Percentiles rank a stretch among this genome's conserved stretches.
phyloP scores from a whole-genome alignment of 306 rosid genomes.

The Quercus agrifolia region DNA sequence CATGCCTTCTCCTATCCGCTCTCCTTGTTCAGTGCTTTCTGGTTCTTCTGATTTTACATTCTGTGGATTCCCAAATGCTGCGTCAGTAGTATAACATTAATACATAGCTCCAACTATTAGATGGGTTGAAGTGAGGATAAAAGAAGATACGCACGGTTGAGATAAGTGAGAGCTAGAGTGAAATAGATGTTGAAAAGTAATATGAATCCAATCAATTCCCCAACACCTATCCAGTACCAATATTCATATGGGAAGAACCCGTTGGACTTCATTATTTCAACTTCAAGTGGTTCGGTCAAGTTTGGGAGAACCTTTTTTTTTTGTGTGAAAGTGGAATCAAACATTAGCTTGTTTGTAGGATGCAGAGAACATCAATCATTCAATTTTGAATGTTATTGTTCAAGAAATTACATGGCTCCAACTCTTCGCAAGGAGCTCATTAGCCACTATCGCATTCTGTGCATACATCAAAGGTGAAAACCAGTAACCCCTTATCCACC shows the following conservation, averaged over 20 bases:
- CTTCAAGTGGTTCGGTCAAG: too few species aligned
- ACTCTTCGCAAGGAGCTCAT: conserved; percentile 35
- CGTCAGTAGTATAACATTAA: background rate
- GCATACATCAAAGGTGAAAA: conserved; percentile 36
- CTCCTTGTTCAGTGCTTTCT: background rate
- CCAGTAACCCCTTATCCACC: conserved; percentile 51
- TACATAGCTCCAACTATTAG: background rate
- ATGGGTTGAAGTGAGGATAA: background rate
- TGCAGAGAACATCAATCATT: background rate
- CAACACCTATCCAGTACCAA: conserved; percentile 45
- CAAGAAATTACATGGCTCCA: conserved; percentile 32
- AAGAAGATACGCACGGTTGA: conserved; percentile 23
- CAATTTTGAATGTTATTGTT: too few species aligned
- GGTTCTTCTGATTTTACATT: conserved; percentile 7
- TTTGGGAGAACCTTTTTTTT: too few species aligned
- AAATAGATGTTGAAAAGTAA: conserved; percentile 24
- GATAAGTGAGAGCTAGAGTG: conserved; percentile 26
- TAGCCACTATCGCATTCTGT: conserved; percentile 30
- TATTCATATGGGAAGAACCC: too few species aligned
- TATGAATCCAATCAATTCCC: conserved; percentile 30
- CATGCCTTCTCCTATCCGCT: background rate
- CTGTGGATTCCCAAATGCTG: conserved; percentile 21
- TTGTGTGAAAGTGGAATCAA: too few species aligned
- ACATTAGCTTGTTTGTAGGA: background rate
- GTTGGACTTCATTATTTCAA: too few species aligned